phyloP scores from a whole-genome alignment of 371 early-diverging fungal genomes.

The Rhizopus stolonifer region DNA sequence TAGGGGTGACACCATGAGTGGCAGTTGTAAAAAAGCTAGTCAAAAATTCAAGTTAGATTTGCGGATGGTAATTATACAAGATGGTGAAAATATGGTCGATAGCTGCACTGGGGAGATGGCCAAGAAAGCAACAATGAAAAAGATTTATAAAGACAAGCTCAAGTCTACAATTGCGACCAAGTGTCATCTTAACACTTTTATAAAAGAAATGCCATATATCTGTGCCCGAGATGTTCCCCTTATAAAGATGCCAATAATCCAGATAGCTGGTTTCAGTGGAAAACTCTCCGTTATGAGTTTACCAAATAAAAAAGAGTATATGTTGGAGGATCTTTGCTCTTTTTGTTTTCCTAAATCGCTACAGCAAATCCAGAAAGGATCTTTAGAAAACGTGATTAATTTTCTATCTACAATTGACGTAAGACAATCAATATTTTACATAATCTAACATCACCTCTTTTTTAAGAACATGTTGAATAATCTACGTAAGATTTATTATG shows the following conservation, averaged over 20 bases:
- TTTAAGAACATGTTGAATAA: constrained; percentile 16
- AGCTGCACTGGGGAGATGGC: constrained; percentile 17
- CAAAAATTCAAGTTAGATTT: constrained; percentile 12
- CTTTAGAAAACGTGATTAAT: constrained; percentile 17
- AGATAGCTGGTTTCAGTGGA: constrained; percentile 19
- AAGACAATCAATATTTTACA: constrained; percentile 19
- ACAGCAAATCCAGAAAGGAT: constrained; percentile 12
- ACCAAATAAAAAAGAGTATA: constrained; percentile 17
- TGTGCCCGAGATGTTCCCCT: constrained; percentile 18
- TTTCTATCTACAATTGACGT: constrained; percentile 19
- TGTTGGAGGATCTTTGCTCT: constrained; percentile 12
- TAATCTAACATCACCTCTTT: constrained; percentile 19
- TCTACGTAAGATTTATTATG: constrained; percentile 19
- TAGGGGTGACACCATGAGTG: constrained; percentile 19
- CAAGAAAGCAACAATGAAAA: constrained; percentile 20
- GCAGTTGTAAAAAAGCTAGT: constrained; percentile 17
- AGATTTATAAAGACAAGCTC: constrained; percentile 21
- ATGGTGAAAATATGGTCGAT: constrained; percentile 17
- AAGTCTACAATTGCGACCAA: constrained; percentile 18
- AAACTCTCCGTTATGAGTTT: constrained; percentile 17
- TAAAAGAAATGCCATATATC: constrained; percentile 17
- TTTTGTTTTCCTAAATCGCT: constrained; percentile 17
- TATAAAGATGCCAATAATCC: constrained; percentile 23
- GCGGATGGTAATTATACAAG: constrained; percentile 17
- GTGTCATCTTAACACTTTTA: constrained; percentile 22